phyloP scores from a whole-genome alignment of 371 early-diverging fungal species.

The Blakeslea trispora region DNA sequence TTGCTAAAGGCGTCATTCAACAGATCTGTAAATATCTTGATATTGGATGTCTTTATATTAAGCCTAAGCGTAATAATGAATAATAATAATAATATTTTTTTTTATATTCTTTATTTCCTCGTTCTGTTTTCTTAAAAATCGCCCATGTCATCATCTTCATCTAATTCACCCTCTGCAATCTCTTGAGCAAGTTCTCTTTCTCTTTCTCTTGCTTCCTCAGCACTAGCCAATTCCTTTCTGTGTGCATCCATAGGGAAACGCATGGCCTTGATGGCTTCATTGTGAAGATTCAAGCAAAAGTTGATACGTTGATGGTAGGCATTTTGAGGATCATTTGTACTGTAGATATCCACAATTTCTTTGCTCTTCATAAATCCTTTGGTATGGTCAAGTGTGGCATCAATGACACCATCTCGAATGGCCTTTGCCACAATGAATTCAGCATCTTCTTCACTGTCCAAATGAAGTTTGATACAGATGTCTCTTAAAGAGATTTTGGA shows the following conservation, averaged over 20 bases:
- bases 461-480: slow-evolving; percentile 92
- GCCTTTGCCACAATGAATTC: slow-evolving; percentile 98
- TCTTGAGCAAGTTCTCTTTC: slow-evolving; percentile 92
- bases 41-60: slow-evolving; percentile 85
- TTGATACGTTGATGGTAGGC: slow-evolving; percentile 94
- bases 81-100: slow-evolving; percentile 19
- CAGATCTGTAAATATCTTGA: slow-evolving; percentile 82
- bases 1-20: slow-evolving; percentile 73
- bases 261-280: slow-evolving; percentile 96
- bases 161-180: slow-evolving; percentile 85
- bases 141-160: slow-evolving; percentile 70
- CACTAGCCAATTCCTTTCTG: slow-evolving; percentile 81
- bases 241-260: slow-evolving; percentile 89
- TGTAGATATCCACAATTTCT: slow-evolving; percentile 92
- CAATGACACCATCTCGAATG: slow-evolving; percentile 98
- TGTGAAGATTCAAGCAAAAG: slow-evolving; percentile 95
- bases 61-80: slow-evolving; percentile 37
- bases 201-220: slow-evolving; percentile 85
- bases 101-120: too few relatives aligned
- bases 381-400: slow-evolving; percentile 93
- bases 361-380: slow-evolving; percentile 91
- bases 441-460: slow-evolving; percentile 97
- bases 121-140: slow-evolving; percentile 35
- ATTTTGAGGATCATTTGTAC: slow-evolving; percentile 93
- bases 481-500: slow-evolving; percentile 95